phyloP scores from a whole-genome alignment of 805 yeast genomes.

The Candida rishiriensis region DNA sequence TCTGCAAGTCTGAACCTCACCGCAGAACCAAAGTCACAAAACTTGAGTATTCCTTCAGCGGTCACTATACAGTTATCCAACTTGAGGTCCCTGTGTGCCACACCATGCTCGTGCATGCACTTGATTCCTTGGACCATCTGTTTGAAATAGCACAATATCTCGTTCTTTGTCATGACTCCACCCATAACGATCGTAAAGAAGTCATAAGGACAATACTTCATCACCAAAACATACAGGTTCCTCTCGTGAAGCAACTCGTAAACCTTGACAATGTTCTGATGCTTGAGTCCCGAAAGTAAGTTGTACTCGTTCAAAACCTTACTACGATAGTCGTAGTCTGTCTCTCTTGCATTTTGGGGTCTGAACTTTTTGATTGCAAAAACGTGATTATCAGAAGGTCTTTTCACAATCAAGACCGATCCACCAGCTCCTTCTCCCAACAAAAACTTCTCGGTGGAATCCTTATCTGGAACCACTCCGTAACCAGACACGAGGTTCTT shows the following conservation, averaged over 20 bases:
- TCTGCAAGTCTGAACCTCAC: slow-evolving; percentile 59
- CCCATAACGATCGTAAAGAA: slow-evolving; percentile 92
- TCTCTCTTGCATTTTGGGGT: slow-evolving; percentile 55
- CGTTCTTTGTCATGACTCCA: slow-evolving; percentile 67
- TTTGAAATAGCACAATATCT: slow-evolving; percentile 74
- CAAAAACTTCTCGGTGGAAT: slow-evolving; percentile 21
- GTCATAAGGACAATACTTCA: slow-evolving; percentile 92
- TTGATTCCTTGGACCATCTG: slow-evolving; percentile 74
- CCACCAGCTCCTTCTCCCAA: slow-evolving; percentile 96
- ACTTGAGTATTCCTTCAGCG: slow-evolving; percentile 67
- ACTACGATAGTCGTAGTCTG: slow-evolving; percentile 63
- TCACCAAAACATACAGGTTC: slow-evolving; percentile 62
- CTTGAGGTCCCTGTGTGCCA: slow-evolving; percentile 91
- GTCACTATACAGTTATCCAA: slow-evolving; percentile 90
- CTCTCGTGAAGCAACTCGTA: slow-evolving; percentile 73
- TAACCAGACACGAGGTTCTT: slow-evolving; percentile 52
- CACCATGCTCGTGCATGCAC: slow-evolving; percentile 74
- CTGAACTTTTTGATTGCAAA: slow-evolving; percentile 89
- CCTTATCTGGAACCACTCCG: slow-evolving; percentile 61
- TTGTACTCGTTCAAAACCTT: slow-evolving; percentile 81
- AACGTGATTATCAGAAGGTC: slow-evolving; percentile 49
- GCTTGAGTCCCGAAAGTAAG: slow-evolving; percentile 73
- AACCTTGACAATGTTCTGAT: slow-evolving; percentile 77
- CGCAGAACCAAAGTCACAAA: slow-evolving; percentile 93
- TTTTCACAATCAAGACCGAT: slow-evolving; percentile 73